phyloP scores from a whole-genome alignment of 768 basidiomycete species.

The Psilocybe sp. region DNA sequence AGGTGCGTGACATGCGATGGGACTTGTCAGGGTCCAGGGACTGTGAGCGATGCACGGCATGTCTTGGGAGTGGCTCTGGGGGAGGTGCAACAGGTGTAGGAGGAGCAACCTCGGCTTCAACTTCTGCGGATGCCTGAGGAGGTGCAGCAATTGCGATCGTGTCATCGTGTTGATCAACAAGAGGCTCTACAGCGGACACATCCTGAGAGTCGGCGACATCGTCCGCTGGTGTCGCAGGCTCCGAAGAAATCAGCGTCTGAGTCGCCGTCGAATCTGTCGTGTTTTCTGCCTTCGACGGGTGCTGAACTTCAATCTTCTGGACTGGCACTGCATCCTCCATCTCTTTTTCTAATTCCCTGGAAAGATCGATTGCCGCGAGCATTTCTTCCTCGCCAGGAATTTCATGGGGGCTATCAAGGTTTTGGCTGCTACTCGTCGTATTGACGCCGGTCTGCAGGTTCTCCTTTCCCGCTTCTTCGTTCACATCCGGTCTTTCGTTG shows the following conservation, averaged over 20 bases:
- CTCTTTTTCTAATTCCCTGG: constrained; percentile 24
- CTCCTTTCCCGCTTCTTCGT: constrained; percentile 7
- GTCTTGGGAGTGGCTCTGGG: constrained; percentile 22
- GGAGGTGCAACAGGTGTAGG: constrained; percentile 1
- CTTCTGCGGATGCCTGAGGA: too few relatives aligned
- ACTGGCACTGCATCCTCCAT: constrained; percentile 12
- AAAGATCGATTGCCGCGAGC: not conserved
- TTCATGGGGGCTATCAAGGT: constrained; percentile 9
- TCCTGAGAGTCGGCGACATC: too few relatives aligned
- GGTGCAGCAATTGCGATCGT: too few relatives aligned
- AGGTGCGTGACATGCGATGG: constrained; percentile 55
- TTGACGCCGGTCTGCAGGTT: constrained; percentile 9
- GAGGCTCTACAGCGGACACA: too few relatives aligned
- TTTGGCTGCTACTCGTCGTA: not conserved
- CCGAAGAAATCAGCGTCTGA: constrained; percentile 7
- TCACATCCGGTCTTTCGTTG: constrained; percentile 15
- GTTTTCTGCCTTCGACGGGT: constrained; percentile 13
- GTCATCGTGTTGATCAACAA: too few relatives aligned
- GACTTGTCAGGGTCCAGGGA: constrained; percentile 76
- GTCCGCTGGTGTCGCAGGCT: not conserved
- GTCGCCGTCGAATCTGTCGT: constrained; percentile 10
- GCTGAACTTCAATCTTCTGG: constrained; percentile 2
- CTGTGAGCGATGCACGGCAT: constrained; percentile 64
- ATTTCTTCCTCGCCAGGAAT: constrained; percentile 9
- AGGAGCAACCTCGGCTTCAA: too few relatives aligned